Base-by-base conservation (phyloP, 192 early-diverging fungal genomes). In the Irineochytrium annulatum region DNA sequence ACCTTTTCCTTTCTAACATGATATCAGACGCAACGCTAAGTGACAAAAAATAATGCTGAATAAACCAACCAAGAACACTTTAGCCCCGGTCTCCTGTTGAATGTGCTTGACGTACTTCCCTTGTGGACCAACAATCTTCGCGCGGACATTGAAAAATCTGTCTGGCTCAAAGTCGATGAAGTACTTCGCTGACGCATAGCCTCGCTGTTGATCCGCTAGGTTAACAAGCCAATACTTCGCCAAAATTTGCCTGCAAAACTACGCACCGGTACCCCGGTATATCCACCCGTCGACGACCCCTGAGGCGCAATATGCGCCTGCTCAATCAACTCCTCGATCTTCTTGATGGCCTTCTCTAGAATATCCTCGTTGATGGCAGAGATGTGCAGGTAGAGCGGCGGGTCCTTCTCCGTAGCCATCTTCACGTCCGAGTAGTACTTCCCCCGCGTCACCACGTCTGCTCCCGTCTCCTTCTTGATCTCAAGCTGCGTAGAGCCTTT, bases 71-170 rank as follows among this genome's bases (percentile, higher is more conserved):
- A 55, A 17, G 32, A 55, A 31, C 20, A 95, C 85, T 4, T 85
- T 79, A 20, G 89, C 81, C 0, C 79, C 74, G 2, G 93, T 91
- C 34, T 86, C 86, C 43, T 77, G 77, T 63, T 93, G 87, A 46
- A 95, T 92, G 68, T 92, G 90, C 67, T 93, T 91, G 49, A 95
- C 89, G 71, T 89, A 91, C 24, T 70, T 70, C 19, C 84, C 87
- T 59, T 77, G 77, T 20, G 91, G 90, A 11, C 93, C 93, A 43
- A 94, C 86, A 29, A 95, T 80, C 68, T 94, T 94, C 28, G 88
- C 88, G 13, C 90, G 82, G 24, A 90, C 75, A 67, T 93, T 90
- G 70, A 90, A 94, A 1, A 76, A 74, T 19, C 13, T 43, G 43
- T 66, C 64, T 1, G 83, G 79, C 41, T 88, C 87, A 27, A 93